Conservation (phyloP, 2,329 filamentous ascomycete genomes). For the Colletotrichum euphorbiae region DNA sequence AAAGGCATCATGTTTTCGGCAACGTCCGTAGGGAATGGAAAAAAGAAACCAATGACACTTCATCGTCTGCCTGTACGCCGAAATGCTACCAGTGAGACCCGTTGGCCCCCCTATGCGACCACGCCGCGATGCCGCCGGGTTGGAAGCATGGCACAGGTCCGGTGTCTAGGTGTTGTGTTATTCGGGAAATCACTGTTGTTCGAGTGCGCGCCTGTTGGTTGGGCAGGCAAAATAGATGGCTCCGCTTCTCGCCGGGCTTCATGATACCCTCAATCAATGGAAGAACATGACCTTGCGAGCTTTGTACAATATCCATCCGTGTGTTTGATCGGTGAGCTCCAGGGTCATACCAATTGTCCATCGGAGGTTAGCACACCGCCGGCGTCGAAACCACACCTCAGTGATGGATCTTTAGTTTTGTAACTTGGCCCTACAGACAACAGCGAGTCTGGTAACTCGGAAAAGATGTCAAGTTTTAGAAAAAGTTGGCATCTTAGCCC, state of each 20-base stretch:
- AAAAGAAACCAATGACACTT: slow-evolving; percentile 40
- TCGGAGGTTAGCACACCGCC: no score
- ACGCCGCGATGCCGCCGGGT: slow-evolving; percentile 6
- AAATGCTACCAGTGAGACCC: slow-evolving; percentile 26
- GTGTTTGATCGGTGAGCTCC: no score
- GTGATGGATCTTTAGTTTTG: no score
- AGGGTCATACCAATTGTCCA: no score
- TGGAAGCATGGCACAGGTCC: slow-evolving; percentile 13
- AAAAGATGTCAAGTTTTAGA: no score
- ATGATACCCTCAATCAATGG: slow-evolving; percentile 37
- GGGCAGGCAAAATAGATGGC: slow-evolving; percentile 30
- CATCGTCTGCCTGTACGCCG: slow-evolving; percentile 25
- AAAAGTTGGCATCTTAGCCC: no score
- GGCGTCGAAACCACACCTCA: no score
- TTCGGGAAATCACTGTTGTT: slow-evolving; percentile 21
- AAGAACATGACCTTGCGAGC: slow-evolving; percentile 24
- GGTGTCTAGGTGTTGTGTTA: slow-evolving; percentile 33
- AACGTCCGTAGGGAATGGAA: slow-evolving; percentile 42
- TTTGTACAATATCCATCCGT: neutral
- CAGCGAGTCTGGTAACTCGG: no score
- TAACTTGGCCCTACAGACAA: no score
- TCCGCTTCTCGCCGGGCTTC: slow-evolving; percentile 30
- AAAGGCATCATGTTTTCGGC: slow-evolving; percentile 42
- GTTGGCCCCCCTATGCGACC: slow-evolving; percentile 7
- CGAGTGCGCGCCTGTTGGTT: slow-evolving; percentile 15